phyloP scores from a whole-genome alignment of 306 rosid species.

The Cotoneaster glaucophyllus region DNA sequence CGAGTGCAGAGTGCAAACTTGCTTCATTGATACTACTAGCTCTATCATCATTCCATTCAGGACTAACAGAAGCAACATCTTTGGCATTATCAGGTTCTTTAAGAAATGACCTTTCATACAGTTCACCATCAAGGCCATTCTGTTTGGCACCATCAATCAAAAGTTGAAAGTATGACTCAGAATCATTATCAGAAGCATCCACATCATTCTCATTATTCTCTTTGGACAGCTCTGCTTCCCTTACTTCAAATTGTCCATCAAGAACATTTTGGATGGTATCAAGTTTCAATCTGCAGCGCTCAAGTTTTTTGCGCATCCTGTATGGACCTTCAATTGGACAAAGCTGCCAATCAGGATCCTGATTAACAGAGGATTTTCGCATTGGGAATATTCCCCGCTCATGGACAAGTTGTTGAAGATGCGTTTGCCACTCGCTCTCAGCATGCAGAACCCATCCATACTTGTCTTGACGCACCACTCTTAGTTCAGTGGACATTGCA shows the following conservation, averaged over 20 bases:
- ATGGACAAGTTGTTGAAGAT: constrained; percentile 93
- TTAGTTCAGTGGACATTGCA: constrained; percentile 89
- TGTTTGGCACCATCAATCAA: constrained; percentile 48
- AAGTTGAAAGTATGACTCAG: constrained; percentile 54
- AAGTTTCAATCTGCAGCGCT: constrained; percentile 70
- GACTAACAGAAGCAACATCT: constrained; percentile 50
- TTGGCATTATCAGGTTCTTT: constrained; percentile 45
- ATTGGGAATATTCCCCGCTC: constrained; percentile 90
- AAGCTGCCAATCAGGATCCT: constrained; percentile 88
- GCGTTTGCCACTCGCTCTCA: constrained; percentile 98
- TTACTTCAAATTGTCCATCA: constrained; percentile 65
- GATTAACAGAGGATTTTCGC: constrained; percentile 43
- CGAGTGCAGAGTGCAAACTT: constrained; percentile 93
- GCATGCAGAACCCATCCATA: constrained; percentile 99
- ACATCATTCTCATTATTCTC: constrained; percentile 42
- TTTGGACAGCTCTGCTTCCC: constrained; percentile 42
- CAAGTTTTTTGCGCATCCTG: constrained; percentile 96
- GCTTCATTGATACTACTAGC: constrained; percentile 86
- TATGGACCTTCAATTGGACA: constrained; percentile 99
- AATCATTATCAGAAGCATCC: constrained; percentile 49
- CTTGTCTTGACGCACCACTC: constrained; percentile 98
- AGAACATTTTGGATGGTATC: constrained; percentile 78
- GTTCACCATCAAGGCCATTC: constrained; percentile 51
- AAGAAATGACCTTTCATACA: constrained; percentile 49
- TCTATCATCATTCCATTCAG: constrained; percentile 88